phyloP scores from a whole-genome alignment of 2,329 filamentous ascomycete genomes.

The Venturiaceae sp. region DNA sequence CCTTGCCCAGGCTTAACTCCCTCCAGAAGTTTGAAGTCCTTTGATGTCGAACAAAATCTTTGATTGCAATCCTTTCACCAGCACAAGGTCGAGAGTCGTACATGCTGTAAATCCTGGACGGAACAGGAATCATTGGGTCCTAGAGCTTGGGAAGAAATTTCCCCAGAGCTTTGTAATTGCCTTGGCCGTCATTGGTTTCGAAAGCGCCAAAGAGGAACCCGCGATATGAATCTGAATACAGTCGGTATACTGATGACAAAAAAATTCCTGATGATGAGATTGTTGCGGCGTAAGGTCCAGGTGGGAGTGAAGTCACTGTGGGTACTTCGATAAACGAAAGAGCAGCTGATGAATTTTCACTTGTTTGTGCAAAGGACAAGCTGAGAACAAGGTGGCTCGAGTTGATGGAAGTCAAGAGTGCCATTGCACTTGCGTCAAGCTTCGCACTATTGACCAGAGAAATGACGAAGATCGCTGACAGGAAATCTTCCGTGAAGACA shows the following conservation, averaged over 20 bases:
- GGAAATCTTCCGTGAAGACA: constrained; percentile 1
- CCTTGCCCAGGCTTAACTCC: constrained; percentile 48
- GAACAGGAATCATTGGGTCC: constrained; percentile 35
- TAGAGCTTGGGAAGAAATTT: constrained; percentile 17
- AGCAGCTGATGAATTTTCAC: background rate
- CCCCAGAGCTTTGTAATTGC: constrained; percentile 24
- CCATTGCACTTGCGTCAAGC: background rate
- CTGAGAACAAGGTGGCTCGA: background rate
- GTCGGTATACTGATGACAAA: constrained; percentile 29
- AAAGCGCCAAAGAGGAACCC: constrained; percentile 24
- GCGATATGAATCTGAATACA: constrained; percentile 42
- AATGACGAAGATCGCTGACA: background rate
- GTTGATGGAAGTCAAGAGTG: background rate
- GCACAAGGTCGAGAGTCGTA: constrained; percentile 47
- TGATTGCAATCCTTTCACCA: constrained; percentile 51
- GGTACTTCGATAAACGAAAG: background rate
- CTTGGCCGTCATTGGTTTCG: constrained; percentile 33
- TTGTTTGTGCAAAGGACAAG: background rate
- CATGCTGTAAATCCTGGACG: constrained; percentile 45
- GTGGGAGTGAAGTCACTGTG: background rate
- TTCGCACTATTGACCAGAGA: background rate
- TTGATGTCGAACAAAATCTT: constrained; percentile 53
- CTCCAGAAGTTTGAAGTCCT: constrained; percentile 46
- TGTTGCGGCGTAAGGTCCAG: background rate
- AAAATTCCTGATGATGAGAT: background rate